phyloP scores from a whole-genome alignment of 1,284 basidiomycete genomes.

The Cryptococcus depauperatus region DNA sequence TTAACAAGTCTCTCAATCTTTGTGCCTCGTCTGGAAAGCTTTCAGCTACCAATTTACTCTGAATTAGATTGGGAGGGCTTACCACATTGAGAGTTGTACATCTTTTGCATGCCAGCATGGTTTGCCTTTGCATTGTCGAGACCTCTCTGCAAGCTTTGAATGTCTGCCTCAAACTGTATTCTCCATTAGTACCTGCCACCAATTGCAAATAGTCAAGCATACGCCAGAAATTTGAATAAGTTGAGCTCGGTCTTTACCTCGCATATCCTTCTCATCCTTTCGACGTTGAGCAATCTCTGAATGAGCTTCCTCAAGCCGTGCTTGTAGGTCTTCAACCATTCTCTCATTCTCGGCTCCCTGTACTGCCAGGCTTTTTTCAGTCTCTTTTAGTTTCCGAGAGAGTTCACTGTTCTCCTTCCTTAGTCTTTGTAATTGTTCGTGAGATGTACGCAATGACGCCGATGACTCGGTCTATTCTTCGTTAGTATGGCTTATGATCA shows the following conservation, averaged over 20 bases:
- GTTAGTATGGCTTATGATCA: slow-evolving; percentile 6
- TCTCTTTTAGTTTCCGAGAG: slow-evolving; percentile 60
- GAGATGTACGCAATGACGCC: slow-evolving; percentile 26
- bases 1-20: slow-evolving; percentile 62
- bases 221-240: slow-evolving; percentile 41
- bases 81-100: slow-evolving; percentile 78
- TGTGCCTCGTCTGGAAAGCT: slow-evolving; percentile 60
- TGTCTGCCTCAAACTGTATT: slow-evolving; percentile 61
- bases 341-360: slow-evolving; percentile 57
- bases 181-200: slow-evolving; percentile 20
- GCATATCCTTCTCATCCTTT: slow-evolving; percentile 79
- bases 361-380: slow-evolving; percentile 57
- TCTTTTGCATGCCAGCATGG: slow-evolving; percentile 67
- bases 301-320: slow-evolving; percentile 60
- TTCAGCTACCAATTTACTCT: slow-evolving; percentile 7
- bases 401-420: slow-evolving; percentile 66
- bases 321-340: slow-evolving; percentile 66
- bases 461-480: slow-evolving; percentile 29
- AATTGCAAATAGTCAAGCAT: slow-evolving; percentile 2
- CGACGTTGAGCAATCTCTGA: slow-evolving; percentile 65
- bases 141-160: slow-evolving; percentile 61
- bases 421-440: slow-evolving; percentile 60
- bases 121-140: slow-evolving; percentile 61
- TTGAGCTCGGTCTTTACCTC: slow-evolving; percentile 58
- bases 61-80: slow-evolving; percentile 34